Conservation (phyloP, 345 rosid species). For the Aquilaria sinensis region DNA sequence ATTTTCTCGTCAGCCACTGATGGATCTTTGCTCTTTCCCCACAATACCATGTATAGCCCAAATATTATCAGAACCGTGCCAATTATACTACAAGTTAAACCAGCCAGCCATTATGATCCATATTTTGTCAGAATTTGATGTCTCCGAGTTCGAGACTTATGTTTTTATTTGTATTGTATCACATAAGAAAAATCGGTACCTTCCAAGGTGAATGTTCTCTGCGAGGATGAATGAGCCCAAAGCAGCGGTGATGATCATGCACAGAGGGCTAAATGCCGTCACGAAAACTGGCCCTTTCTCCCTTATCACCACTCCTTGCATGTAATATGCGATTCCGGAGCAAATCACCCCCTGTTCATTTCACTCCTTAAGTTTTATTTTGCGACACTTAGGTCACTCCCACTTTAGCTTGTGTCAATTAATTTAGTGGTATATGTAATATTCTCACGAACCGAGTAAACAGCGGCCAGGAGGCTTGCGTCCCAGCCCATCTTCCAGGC, state of each 20-base stretch:
- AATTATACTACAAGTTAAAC: slow-evolving; percentile 41
- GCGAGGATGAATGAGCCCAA: slow-evolving; percentile 60
- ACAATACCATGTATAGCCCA: slow-evolving; percentile 79
- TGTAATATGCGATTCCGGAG: slow-evolving; percentile 82
- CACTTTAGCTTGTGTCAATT: neutral
- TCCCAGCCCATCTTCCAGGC: slow-evolving; percentile 82
- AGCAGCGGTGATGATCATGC: slow-evolving; percentile 78
- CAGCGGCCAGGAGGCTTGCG: slow-evolving; percentile 67
- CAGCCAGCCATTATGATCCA: no score
- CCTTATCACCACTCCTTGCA: slow-evolving; percentile 69
- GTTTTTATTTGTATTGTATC: neutral
- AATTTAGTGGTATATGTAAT: neutral
- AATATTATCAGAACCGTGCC: slow-evolving; percentile 73
- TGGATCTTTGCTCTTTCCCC: slow-evolving; percentile 91
- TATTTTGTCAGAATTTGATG: no score
- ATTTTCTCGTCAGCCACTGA: slow-evolving; percentile 11
- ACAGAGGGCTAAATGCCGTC: slow-evolving; percentile 81
- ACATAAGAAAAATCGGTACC: slow-evolving; percentile 30
- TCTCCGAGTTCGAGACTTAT: neutral
- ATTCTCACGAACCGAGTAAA: slow-evolving; percentile 57
- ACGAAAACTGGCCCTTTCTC: slow-evolving; percentile 83
- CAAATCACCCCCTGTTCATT: slow-evolving; percentile 70
- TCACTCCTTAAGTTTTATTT: neutral
- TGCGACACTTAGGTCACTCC: no score
- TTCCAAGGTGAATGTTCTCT: slow-evolving; percentile 76